Evolutionary conservation across 2,329 filamentous ascomycete genomes (phyloP).

Genomic region (Sphaerulina populicola): DNA sequence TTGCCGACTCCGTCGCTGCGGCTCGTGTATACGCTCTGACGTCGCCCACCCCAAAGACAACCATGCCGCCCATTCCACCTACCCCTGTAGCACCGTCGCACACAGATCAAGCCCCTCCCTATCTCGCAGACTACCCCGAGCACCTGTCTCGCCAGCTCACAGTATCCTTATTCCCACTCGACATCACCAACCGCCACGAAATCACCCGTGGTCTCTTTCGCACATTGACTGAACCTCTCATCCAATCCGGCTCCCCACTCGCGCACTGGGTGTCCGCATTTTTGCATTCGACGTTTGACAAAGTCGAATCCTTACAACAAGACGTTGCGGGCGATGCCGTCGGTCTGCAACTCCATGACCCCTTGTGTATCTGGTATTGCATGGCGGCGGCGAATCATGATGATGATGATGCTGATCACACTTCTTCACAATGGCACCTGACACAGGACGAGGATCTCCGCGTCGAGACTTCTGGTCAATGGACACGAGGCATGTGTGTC

Average conservation of each 20-base stretch:
- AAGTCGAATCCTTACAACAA: constrained; percentile 37
- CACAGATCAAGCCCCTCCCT: constrained; percentile 26
- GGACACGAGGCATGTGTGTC: constrained; percentile 83
- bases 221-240: constrained; percentile 24
- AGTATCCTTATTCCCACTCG: constrained; percentile 43
- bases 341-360: constrained; percentile 42
- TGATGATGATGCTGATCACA: too few species aligned
- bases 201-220: constrained; percentile 37
- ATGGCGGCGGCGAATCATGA: too few species aligned
- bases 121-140: constrained; percentile 35
- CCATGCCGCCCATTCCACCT: constrained; percentile 63
- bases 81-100: constrained; percentile 24
- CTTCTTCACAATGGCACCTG: constrained; percentile 32
- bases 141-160: constrained; percentile 37
- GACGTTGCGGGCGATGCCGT: constrained; percentile 32
- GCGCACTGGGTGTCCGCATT: constrained; percentile 42
- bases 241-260: constrained; percentile 35
- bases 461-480: constrained; percentile 83
- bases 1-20: constrained; percentile 58
- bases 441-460: constrained; percentile 65
- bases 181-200: constrained; percentile 41
- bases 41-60: constrained; percentile 58
- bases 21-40: constrained; percentile 44
- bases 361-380: constrained; percentile 35
- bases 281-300: constrained; percentile 40